These are phyloP conservation scores for Pugionium dolabratum DNA, from an alignment of 345 rosid species.

Conservation along the genomic window DNA sequence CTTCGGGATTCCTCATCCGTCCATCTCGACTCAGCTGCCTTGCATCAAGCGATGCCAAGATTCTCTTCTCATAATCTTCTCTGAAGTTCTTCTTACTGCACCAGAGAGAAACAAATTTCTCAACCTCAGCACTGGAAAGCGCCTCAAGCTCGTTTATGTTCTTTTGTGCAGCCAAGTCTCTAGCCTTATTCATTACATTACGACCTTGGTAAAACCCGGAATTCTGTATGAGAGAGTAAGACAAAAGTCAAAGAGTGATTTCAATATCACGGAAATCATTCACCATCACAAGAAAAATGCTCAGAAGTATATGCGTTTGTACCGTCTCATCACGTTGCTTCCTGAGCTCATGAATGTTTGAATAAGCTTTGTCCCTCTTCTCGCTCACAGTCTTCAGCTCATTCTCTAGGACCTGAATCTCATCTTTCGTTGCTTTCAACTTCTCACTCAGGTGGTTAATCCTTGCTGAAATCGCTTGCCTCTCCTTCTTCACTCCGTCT, in stretches of 20 bases:
- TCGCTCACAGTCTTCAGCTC: conserved; percentile 49
- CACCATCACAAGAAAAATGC: background rate
- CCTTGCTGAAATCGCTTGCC: conserved; percentile 59
- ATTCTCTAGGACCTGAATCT: conserved; percentile 50
- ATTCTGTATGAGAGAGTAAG: conserved; percentile 48
- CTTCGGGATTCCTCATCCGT: conserved; percentile 71
- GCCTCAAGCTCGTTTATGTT: conserved; percentile 53
- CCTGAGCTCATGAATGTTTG: conserved; percentile 53
- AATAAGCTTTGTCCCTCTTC: conserved; percentile 59
- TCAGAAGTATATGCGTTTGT: background rate
- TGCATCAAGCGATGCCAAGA: conserved; percentile 60
- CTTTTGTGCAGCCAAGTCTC: conserved; percentile 54
- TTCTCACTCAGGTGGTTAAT: conserved; percentile 49
- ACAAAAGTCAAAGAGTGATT: background rate
- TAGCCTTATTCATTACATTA: conserved; percentile 48
- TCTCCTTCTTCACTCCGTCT: conserved; percentile 78
- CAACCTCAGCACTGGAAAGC: conserved; percentile 56
- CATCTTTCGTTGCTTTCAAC: conserved; percentile 47
- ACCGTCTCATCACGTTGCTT: conserved; percentile 65
- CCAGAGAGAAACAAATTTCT: conserved; percentile 75
- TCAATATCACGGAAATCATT: background rate
- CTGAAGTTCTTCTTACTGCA: conserved; percentile 53
- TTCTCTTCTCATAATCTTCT: conserved; percentile 76
- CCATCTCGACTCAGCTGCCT: conserved; percentile 79
- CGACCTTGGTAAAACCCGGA: conserved; percentile 47